Percentiles rank a stretch among this genome's conserved stretches.
phyloP scores from a whole-genome alignment of 83 land plant species.

The Larix sibirica region DNA sequence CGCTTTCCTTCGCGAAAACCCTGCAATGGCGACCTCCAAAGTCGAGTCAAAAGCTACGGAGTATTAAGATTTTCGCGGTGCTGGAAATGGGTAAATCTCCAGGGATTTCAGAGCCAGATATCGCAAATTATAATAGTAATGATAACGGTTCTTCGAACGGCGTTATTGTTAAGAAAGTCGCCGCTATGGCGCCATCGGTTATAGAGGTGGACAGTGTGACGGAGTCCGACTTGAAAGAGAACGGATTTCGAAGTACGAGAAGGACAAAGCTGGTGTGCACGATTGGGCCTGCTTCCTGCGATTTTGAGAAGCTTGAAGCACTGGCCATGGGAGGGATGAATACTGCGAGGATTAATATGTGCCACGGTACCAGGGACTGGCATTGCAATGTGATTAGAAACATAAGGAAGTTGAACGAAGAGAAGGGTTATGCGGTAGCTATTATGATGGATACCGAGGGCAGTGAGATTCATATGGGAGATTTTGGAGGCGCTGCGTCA shows the following conservation, averaged over 20 bases:
- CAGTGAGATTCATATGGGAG: constrained; percentile 79
- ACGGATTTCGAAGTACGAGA: constrained; percentile 68
- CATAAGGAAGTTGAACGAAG: constrained; percentile 59
- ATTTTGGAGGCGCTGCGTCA: constrained; percentile 59
- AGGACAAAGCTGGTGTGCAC: constrained; percentile 87
- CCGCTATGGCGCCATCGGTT: too few species aligned
- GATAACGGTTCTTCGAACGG: too few species aligned
- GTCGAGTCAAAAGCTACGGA: not conserved
- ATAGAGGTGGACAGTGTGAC: constrained; percentile 61
- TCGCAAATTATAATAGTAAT: not conserved
- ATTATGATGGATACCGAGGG: constrained; percentile 91
- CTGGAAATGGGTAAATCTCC: constrained; percentile 12
- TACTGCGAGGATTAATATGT: constrained; percentile 82
- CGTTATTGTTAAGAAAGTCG: not conserved
- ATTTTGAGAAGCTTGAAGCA: constrained; percentile 61
- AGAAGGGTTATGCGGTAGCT: constrained; percentile 69
- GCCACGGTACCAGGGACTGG: constrained; percentile 81
- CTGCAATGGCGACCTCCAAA: not conserved
- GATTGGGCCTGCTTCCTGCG: constrained; percentile 71
- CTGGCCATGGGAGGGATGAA: constrained; percentile 85
- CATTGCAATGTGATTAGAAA: constrained; percentile 62
- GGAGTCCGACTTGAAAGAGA: constrained; percentile 78
- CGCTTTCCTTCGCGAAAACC: not conserved
- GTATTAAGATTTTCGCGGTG: not conserved
- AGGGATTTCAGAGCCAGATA: not conserved